phyloP scores from a whole-genome alignment of 495 filamentous ascomycete genomes.

The Glutinoglossum americanum region DNA sequence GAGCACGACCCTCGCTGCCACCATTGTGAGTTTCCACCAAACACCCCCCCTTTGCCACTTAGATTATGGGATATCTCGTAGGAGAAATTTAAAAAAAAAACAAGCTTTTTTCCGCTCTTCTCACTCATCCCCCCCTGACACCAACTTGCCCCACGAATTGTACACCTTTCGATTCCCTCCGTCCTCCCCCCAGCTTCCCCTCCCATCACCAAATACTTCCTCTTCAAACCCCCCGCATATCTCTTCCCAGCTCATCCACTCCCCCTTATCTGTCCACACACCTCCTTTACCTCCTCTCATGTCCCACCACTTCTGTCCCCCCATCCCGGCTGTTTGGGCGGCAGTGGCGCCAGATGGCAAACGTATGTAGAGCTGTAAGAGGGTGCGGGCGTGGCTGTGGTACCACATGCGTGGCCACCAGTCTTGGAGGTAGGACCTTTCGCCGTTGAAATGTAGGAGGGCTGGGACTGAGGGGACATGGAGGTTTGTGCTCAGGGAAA shows the following conservation, averaged over 20 bases:
- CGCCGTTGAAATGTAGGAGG: constrained; percentile 28
- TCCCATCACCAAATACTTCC: constrained; percentile 23
- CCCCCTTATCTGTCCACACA: constrained; percentile 33
- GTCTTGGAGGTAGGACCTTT: constrained; percentile 18
- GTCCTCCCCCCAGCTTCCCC: constrained; percentile 12
- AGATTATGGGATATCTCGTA: too few species aligned
- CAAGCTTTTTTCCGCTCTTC: neutral
- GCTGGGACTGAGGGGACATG: constrained; percentile 26
- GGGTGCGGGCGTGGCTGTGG: constrained; percentile 26
- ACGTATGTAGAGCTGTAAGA: constrained; percentile 29
- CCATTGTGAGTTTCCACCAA: too few species aligned
- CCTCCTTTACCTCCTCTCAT: constrained; percentile 32
- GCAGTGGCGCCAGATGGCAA: constrained; percentile 22
- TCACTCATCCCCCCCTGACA: neutral
- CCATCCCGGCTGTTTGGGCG: constrained; percentile 23
- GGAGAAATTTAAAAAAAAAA: too few species aligned
- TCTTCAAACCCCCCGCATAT: constrained; percentile 30
- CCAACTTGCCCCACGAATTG: neutral
- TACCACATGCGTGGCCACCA: constrained; percentile 40
- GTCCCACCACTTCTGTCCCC: constrained; percentile 32
- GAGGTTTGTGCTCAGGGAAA: constrained; percentile 32
- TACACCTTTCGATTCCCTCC: constrained; percentile 6
- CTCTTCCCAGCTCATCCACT: constrained; percentile 32
- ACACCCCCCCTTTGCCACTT: too few species aligned
- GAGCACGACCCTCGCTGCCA: too few species aligned